phyloP scores from a whole-genome alignment of 2,329 filamentous ascomycete genomes.

The Alternaria triticimaculans region DNA sequence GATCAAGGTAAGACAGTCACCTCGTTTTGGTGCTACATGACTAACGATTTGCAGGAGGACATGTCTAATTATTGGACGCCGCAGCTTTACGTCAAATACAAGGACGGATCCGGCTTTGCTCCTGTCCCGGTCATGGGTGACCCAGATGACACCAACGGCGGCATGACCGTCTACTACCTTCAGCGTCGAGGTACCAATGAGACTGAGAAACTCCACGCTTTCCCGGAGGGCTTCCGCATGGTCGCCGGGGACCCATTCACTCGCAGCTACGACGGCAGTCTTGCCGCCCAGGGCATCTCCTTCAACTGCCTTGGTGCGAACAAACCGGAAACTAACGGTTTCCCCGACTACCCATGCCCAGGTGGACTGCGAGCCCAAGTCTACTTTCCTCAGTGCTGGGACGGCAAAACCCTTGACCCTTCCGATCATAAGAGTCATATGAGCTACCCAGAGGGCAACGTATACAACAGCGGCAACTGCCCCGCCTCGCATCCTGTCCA shows the following conservation, averaged over 20 bases:
- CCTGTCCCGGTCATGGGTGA: conserved; percentile 66
- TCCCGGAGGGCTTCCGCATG: conserved; percentile 75
- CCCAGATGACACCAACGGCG: conserved; percentile 53
- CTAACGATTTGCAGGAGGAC: conserved; percentile 20
- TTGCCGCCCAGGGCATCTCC: conserved; percentile 58
- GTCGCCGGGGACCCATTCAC: conserved; percentile 69
- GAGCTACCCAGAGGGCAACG: conserved; percentile 60
- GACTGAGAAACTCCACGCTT: conserved; percentile 70
- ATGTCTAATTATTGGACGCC: conserved; percentile 79
- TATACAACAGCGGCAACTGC: conserved; percentile 61
- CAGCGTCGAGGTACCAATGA: conserved; percentile 56
- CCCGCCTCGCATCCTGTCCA: conserved; percentile 58
- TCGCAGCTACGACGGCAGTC: conserved; percentile 59
- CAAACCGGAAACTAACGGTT: conserved; percentile 58
- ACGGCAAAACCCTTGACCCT: conserved; percentile 65
- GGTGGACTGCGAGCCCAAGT: conserved; percentile 69
- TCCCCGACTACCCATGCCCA: conserved; percentile 71
- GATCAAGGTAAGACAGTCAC: conserved; percentile 57
- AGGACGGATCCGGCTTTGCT: conserved; percentile 55
- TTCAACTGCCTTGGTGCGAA: conserved; percentile 62
- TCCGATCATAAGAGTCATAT: conserved; percentile 68
- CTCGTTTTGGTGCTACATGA: not conserved
- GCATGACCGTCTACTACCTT: conserved; percentile 79
- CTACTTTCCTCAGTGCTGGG: conserved; percentile 77
- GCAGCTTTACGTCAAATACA: conserved; percentile 67